Evolutionary conservation across 345 rosid species (phyloP).

Genomic region (Limnanthes douglasii): DNA sequence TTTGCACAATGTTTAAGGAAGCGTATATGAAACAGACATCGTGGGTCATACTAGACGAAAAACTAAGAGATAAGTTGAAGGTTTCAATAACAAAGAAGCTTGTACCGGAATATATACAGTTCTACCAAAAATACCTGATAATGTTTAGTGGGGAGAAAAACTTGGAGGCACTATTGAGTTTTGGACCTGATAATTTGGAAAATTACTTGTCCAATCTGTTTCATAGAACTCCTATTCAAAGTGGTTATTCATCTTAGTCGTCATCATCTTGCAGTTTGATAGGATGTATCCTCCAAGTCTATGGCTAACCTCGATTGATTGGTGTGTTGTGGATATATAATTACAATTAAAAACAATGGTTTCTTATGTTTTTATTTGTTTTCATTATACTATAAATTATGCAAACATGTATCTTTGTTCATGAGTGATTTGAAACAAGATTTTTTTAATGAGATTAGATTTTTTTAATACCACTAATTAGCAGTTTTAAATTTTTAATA

Average conservation of each 20-base stretch:
- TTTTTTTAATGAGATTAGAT: too few species aligned
- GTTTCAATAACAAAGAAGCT: slow-evolving; percentile 43
- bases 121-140: slow-evolving; percentile 19
- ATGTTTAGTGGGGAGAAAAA: slow-evolving; percentile 14
- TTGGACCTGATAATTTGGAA: slow-evolving; percentile 40
- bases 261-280: slow-evolving; percentile 13
- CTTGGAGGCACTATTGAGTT: slow-evolving; percentile 20
- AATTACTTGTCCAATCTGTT: slow-evolving; percentile 50
- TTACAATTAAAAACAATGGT: too few species aligned
- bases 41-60: slow-evolving; percentile 31
- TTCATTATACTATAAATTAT: too few species aligned
- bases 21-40: slow-evolving; percentile 40
- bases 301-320: too few species aligned
- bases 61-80: slow-evolving; percentile 45
- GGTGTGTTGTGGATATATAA: too few species aligned
- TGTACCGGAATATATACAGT: slow-evolving; percentile 32
- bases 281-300: slow-evolving; percentile 10
- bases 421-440: too few species aligned
- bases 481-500: too few species aligned
- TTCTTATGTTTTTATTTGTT: too few species aligned
- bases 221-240: slow-evolving; percentile 23
- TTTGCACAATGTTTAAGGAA: slow-evolving; percentile 47
- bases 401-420: too few species aligned
- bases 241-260: slow-evolving; percentile 12
- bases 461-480: too few species aligned